A percentile compares a stretch with the other conserved stretches of the same genome.
phyloP scores from a whole-genome alignment of 2,329 filamentous ascomycete species.

The Fusarium staphyleae region DNA sequence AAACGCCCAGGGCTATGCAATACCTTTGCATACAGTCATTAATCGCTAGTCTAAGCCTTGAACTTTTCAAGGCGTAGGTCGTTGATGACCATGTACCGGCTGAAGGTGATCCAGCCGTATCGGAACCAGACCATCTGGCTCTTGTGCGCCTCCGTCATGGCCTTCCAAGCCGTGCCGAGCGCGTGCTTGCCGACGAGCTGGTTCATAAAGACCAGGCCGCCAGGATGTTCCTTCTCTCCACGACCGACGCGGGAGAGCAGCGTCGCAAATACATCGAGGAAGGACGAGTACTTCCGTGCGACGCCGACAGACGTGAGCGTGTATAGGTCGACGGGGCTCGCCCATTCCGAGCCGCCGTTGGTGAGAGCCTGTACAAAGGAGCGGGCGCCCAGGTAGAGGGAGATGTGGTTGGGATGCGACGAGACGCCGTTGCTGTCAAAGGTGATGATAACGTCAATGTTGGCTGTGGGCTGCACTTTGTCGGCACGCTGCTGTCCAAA shows the following conservation, averaged over 20 bases:
- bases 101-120: slow-evolving; percentile 91
- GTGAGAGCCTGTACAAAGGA: slow-evolving; percentile 74
- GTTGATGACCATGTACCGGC: slow-evolving; percentile 95
- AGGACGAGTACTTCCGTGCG: slow-evolving; percentile 78
- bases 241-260: slow-evolving; percentile 56
- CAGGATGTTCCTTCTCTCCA: slow-evolving; percentile 52
- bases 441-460: slow-evolving; percentile 85
- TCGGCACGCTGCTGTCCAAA: slow-evolving; percentile 50
- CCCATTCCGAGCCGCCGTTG: slow-evolving; percentile 67
- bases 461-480: slow-evolving; percentile 52
- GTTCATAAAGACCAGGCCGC: slow-evolving; percentile 74
- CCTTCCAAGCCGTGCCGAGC: slow-evolving; percentile 70
- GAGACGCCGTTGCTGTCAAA: slow-evolving; percentile 88
- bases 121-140: slow-evolving; percentile 99
- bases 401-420: slow-evolving; percentile 91
- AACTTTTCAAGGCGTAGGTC: slow-evolving; percentile 70
- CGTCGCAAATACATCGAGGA: slow-evolving; percentile 79
- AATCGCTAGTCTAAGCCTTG: slow-evolving; percentile 22
- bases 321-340: slow-evolving; percentile 82
- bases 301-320: slow-evolving; percentile 78
- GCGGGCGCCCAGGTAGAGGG: slow-evolving; percentile 82
- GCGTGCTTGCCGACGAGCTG: slow-evolving; percentile 65
- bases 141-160: slow-evolving; percentile 89
- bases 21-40: slow-evolving; percentile 1
- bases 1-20: slow-evolving; percentile 27